phyloP scores from a whole-genome alignment of 2,329 filamentous ascomycete genomes.

The Botrytis medusae region DNA sequence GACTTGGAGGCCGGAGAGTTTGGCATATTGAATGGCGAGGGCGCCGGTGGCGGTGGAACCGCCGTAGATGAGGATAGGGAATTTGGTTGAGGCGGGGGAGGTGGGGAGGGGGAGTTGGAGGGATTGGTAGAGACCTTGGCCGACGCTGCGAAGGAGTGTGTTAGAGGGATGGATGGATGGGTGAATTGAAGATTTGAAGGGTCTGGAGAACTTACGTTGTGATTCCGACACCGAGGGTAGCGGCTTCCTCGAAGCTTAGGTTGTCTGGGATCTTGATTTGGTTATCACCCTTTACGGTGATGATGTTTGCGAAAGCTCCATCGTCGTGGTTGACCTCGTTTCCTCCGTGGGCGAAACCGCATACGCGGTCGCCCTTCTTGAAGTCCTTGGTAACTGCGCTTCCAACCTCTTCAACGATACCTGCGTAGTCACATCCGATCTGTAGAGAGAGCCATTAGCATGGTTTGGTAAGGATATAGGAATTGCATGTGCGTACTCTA shows the following conservation, averaged over 20 bases:
- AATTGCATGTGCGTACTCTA: constrained; percentile 22
- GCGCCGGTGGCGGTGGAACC: constrained; percentile 52
- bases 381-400: constrained; percentile 45
- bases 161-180: not conserved
- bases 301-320: constrained; percentile 42
- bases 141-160: constrained; percentile 43
- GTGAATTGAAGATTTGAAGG: not conserved
- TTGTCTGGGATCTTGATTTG: constrained; percentile 48
- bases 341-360: constrained; percentile 45
- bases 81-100: constrained; percentile 41
- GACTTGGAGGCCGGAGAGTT: constrained; percentile 43
- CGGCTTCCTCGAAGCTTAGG: constrained; percentile 49
- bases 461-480: not conserved
- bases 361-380: constrained; percentile 50
- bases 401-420: constrained; percentile 49
- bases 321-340: constrained; percentile 43
- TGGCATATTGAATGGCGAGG: constrained; percentile 51
- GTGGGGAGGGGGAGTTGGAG: constrained; percentile 50
- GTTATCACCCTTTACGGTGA: constrained; percentile 42
- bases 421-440: constrained; percentile 50
- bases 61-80: constrained; percentile 50
- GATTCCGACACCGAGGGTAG: constrained; percentile 38
- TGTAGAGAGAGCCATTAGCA: constrained; percentile 11
- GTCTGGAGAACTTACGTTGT: constrained; percentile 30
- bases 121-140: constrained; percentile 50